Conservation (phyloP, 768 basidiomycete genomes). For the Mycena chlorophos region DNA sequence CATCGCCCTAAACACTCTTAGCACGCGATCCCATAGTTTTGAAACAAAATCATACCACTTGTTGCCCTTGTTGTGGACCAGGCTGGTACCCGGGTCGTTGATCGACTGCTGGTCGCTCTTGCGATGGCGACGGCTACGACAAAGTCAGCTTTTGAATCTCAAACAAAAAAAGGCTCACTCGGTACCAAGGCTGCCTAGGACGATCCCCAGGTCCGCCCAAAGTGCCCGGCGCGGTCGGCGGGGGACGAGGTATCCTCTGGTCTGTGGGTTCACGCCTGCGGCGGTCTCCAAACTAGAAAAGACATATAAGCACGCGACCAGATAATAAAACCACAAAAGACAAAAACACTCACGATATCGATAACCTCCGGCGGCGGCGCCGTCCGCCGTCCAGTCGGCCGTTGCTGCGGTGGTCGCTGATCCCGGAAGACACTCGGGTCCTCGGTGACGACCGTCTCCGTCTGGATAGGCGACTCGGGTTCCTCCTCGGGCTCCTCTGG, state of each 20-base stretch:
- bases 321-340: no score
- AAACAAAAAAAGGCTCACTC: background rate
- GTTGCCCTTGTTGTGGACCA: background rate
- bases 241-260: background rate
- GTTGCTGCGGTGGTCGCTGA: background rate
- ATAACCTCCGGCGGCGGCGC: no score
- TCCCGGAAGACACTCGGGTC: background rate
- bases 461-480: background rate
- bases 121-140: background rate
- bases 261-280: background rate
- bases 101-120: background rate
- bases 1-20: no score
- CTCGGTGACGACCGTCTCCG: background rate
- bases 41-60: background rate
- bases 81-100: background rate
- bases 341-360: background rate
- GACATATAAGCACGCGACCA: no score
- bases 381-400: background rate
- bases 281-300: no score
- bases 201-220: background rate
- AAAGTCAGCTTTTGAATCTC: background rate
- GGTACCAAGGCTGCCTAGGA: background rate
- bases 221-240: background rate
- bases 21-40: constrained; percentile 37
- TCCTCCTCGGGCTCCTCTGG: background rate